Conservation (phyloP, 805 yeast genomes). For the Pichia eremophila region DNA sequence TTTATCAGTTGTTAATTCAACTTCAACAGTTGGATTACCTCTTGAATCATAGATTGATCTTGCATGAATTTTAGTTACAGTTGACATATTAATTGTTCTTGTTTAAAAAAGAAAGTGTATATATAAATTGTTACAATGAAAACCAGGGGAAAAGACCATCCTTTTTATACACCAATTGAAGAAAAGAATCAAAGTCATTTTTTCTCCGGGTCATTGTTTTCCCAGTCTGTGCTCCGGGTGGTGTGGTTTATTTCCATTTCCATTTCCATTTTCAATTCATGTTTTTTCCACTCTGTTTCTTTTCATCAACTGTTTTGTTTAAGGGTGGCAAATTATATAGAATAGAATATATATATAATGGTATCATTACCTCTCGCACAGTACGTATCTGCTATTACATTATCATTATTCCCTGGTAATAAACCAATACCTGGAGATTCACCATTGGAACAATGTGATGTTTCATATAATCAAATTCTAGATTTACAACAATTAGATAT, state of each 20-base stretch:
- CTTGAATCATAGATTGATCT: constrained; percentile 99
- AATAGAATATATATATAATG: too few species aligned
- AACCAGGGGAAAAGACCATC: background rate
- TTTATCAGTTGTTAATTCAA: constrained; percentile 84
- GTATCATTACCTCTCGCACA: constrained; percentile 1
- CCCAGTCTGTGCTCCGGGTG: background rate
- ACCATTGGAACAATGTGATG: constrained; percentile 74
- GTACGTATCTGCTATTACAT: background rate
- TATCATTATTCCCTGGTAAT: constrained; percentile 18
- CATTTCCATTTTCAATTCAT: too few species aligned
- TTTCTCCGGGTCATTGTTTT: background rate
- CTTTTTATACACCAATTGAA: background rate
- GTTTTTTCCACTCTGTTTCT: too few species aligned
- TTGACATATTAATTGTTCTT: too few species aligned
- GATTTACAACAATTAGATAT: constrained; percentile 50
- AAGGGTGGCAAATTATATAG: too few species aligned
- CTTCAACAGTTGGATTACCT: constrained; percentile 99
- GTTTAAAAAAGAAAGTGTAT: background rate
- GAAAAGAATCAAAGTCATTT: background rate
- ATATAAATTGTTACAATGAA: background rate
- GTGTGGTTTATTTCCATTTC: too few species aligned
- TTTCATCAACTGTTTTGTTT: too few species aligned
- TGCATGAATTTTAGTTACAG: constrained; percentile 80
- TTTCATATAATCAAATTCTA: constrained; percentile 51
- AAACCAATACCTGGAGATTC: constrained; percentile 87